phyloP scores from a whole-genome alignment of 2,329 filamentous ascomycete species.

The Thermothelomyces thermophilus region DNA sequence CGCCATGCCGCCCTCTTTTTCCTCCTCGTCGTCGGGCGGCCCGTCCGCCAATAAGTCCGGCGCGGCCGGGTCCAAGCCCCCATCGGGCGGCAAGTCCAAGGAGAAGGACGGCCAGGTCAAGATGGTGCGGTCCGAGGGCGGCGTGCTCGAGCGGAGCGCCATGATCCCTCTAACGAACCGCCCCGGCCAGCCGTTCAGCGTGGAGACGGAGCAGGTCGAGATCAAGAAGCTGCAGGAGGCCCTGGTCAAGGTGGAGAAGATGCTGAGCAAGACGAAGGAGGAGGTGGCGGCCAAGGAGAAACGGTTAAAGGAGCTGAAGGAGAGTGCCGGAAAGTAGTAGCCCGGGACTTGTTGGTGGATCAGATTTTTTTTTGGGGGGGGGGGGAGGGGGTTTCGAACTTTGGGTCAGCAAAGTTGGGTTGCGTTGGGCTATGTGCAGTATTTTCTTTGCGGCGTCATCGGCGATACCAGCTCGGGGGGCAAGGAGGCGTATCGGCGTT shows the following conservation, averaged over 20 bases:
- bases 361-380: background rate
- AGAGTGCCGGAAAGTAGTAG: constrained; percentile 34
- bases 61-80: background rate
- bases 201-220: constrained; percentile 60
- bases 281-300: constrained; percentile 60
- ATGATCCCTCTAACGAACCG: constrained; percentile 64
- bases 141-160: constrained; percentile 60
- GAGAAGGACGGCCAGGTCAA: constrained; percentile 40
- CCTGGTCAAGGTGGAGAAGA: constrained; percentile 54
- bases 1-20: constrained; percentile 44
- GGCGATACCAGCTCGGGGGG: background rate
- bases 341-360: background rate
- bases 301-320: constrained; percentile 53
- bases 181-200: constrained; percentile 65
- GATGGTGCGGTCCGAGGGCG: constrained; percentile 39
- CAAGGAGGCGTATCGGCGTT: constrained; percentile 4
- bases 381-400: background rate
- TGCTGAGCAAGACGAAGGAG: constrained; percentile 51
- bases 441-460: background rate
- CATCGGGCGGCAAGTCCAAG: constrained; percentile 34
- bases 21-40: background rate
- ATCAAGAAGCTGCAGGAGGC: constrained; percentile 57
- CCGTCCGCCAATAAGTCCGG: constrained; percentile 24
- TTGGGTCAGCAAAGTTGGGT: no score
- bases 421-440: background rate